A percentile compares a stretch with the other conserved stretches of the same genome.
These are phyloP conservation scores for Vinca minor DNA, from an alignment of 257 asterid genomes.

Conservation along the genomic window DNA sequence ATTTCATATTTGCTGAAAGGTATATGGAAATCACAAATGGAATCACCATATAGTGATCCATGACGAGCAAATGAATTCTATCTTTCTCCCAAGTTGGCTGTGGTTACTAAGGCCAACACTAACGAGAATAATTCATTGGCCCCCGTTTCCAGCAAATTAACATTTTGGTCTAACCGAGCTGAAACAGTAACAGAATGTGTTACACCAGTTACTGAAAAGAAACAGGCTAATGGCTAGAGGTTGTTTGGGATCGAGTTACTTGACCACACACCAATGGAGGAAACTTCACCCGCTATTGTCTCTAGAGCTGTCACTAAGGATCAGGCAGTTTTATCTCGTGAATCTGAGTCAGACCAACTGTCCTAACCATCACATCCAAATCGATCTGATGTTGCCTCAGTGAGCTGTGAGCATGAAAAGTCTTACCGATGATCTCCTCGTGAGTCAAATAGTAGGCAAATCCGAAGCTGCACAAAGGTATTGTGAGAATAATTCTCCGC, in stretches of 20 bases:
- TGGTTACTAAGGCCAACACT: conserved; percentile 36
- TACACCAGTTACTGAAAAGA: conserved; percentile 57
- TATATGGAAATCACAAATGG: conserved; percentile 56
- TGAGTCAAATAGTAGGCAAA: conserved; percentile 58
- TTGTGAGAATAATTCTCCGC: conserved; percentile 5
- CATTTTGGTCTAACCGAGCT: conserved; percentile 35
- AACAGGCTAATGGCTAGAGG: conserved; percentile 62
- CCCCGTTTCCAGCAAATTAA: conserved; percentile 29
- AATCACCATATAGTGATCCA: conserved; percentile 43
- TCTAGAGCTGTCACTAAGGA: conserved; percentile 44
- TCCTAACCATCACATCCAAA: conserved; percentile 56
- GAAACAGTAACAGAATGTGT: conserved; percentile 37
- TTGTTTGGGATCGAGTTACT: conserved; percentile 74
- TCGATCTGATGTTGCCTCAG: conserved; percentile 53
- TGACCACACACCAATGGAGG: conserved; percentile 48
- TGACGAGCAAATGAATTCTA: conserved; percentile 40
- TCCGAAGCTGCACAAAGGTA: conserved; percentile 88
- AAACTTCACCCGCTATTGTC: conserved; percentile 29
- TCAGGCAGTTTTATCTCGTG: conserved; percentile 35
- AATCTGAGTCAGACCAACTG: conserved; percentile 51
- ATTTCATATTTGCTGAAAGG: conserved; percentile 32
- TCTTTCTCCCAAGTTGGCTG: conserved; percentile 48
- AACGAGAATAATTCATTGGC: conserved; percentile 30
- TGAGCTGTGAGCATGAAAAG: conserved; percentile 63
- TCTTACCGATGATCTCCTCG: conserved; percentile 63